A percentile compares a stretch with the other conserved stretches of the same genome.
Evolutionary conservation across 179 eudicot genomes (phyloP).

Genomic region (Silene coronaria): DNA sequence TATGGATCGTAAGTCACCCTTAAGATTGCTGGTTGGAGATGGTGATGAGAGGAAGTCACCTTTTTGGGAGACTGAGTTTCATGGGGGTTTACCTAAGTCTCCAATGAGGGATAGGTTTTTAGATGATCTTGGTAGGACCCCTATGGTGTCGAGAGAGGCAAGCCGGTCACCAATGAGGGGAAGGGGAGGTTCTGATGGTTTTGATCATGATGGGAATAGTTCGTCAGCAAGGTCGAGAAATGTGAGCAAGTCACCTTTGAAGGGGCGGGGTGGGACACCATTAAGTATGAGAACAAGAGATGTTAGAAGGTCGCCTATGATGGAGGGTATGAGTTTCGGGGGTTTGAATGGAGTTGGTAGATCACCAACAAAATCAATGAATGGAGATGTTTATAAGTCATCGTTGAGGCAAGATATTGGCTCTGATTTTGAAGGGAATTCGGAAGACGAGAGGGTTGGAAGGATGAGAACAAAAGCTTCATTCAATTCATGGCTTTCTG

Average conservation of each 20-base stretch:
- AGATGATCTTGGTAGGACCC: constrained; percentile 20
- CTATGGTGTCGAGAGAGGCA: constrained; percentile 15
- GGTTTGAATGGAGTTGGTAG: constrained; percentile 11
- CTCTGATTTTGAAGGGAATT: constrained; percentile 10
- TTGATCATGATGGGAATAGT: constrained; percentile 22
- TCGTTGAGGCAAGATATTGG: constrained; percentile 14
- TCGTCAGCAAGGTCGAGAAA: constrained; percentile 15
- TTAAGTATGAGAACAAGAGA: constrained; percentile 26
- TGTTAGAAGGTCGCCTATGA: constrained; percentile 26
- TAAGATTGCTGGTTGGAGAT: constrained; percentile 25
- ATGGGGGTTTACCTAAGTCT: constrained; percentile 26
- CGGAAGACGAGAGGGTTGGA: not conserved
- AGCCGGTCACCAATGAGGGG: constrained; percentile 26
- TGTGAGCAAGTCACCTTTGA: constrained; percentile 27
- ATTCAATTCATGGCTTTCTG: constrained; percentile 25
- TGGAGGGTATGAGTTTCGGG: constrained; percentile 10
- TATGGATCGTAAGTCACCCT: constrained; percentile 31
- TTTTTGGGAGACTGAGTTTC: constrained; percentile 20
- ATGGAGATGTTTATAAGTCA: constrained; percentile 12
- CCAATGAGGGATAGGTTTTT: constrained; percentile 29
- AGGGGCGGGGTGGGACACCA: constrained; percentile 22
- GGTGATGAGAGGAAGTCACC: constrained; percentile 13
- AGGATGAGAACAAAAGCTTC: constrained; percentile 25
- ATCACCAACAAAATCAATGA: constrained; percentile 19
- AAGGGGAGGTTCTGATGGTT: constrained; percentile 13